These are phyloP conservation scores for Naumovozyma baii DNA, from an alignment of 805 yeast genomes.

Conservation along the genomic window DNA sequence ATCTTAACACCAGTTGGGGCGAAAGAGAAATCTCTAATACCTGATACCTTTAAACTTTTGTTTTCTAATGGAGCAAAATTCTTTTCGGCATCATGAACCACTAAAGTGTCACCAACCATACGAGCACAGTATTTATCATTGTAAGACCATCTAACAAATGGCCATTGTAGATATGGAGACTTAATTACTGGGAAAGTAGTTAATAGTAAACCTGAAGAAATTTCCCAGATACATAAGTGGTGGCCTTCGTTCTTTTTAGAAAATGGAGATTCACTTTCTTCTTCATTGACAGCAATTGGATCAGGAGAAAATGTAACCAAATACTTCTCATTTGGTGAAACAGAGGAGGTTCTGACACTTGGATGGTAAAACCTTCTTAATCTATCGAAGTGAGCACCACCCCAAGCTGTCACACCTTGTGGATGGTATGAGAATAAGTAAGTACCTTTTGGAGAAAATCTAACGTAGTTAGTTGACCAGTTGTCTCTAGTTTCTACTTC, in stretches of 20 bases:
- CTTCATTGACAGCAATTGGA: slow-evolving; percentile 59
- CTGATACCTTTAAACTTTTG: slow-evolving; percentile 74
- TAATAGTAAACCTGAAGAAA: slow-evolving; percentile 69
- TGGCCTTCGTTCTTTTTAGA: slow-evolving; percentile 85
- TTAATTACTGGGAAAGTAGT: slow-evolving; percentile 83
- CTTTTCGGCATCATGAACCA: slow-evolving; percentile 72
- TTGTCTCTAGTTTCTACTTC: slow-evolving; percentile 74
- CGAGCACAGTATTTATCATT: slow-evolving; percentile 93
- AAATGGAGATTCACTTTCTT: slow-evolving; percentile 67
- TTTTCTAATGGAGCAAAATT: slow-evolving; percentile 75
- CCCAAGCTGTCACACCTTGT: slow-evolving; percentile 94
- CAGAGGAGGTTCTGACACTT: slow-evolving; percentile 79
- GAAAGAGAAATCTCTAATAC: slow-evolving; percentile 85
- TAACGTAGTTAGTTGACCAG: slow-evolving; percentile 81
- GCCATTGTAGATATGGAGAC: slow-evolving; percentile 78
- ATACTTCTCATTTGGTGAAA: slow-evolving; percentile 85
- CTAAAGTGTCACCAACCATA: slow-evolving; percentile 84
- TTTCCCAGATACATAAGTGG: slow-evolving; percentile 87
- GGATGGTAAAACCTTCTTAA: slow-evolving; percentile 77
- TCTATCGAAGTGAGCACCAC: slow-evolving; percentile 71
- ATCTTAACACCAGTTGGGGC: slow-evolving; percentile 80
- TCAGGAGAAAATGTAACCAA: slow-evolving; percentile 84
- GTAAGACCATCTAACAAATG: slow-evolving; percentile 88
- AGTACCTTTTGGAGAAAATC: slow-evolving; percentile 90
- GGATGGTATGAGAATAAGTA: slow-evolving; percentile 80